These are phyloP conservation scores for Phytopythium mirpurense DNA, from an alignment of 352 stramenopile species.

Conservation along the genomic window DNA sequence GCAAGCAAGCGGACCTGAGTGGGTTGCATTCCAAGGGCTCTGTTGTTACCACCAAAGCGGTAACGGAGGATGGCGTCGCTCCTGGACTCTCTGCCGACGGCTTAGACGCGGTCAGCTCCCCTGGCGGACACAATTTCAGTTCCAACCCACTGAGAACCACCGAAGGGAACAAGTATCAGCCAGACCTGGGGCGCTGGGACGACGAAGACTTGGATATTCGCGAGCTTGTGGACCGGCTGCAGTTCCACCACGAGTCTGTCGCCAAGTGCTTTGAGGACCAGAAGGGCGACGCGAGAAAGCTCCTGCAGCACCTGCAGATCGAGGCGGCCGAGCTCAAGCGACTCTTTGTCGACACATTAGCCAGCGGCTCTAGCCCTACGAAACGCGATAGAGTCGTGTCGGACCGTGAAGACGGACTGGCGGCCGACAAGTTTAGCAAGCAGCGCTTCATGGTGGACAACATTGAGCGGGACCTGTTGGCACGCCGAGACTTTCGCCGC, in stretches of 20 bases:
- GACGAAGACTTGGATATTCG: slow-evolving; percentile 73
- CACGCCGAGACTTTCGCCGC: slow-evolving; percentile 12
- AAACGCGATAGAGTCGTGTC: background rate
- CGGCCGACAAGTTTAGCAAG: background rate
- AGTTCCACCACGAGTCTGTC: slow-evolving; percentile 75
- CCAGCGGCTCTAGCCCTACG: slow-evolving; percentile 4
- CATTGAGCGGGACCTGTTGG: slow-evolving; percentile 28
- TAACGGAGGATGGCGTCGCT: background rate
- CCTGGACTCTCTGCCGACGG: background rate
- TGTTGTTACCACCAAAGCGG: slow-evolving; percentile 32
- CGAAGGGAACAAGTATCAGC: slow-evolving; percentile 27
- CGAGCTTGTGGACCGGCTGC: slow-evolving; percentile 67
- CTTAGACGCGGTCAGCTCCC: background rate
- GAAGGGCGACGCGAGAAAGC: slow-evolving; percentile 50
- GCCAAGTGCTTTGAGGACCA: slow-evolving; percentile 72
- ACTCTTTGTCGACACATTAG: slow-evolving; percentile 52
- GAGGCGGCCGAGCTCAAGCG: slow-evolving; percentile 66
- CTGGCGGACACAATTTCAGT: background rate
- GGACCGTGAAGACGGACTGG: background rate
- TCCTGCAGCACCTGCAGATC: slow-evolving; percentile 61
- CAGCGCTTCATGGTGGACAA: slow-evolving; percentile 40
- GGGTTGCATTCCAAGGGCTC: slow-evolving; percentile 72
- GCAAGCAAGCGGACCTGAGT: slow-evolving; percentile 45
- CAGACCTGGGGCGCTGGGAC: slow-evolving; percentile 59
- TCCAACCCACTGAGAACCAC: slow-evolving; percentile 8